A percentile compares a stretch with the other conserved stretches of the same genome.
Conservation (phyloP, 768 basidiomycete species). For the Russula virescens region DNA sequence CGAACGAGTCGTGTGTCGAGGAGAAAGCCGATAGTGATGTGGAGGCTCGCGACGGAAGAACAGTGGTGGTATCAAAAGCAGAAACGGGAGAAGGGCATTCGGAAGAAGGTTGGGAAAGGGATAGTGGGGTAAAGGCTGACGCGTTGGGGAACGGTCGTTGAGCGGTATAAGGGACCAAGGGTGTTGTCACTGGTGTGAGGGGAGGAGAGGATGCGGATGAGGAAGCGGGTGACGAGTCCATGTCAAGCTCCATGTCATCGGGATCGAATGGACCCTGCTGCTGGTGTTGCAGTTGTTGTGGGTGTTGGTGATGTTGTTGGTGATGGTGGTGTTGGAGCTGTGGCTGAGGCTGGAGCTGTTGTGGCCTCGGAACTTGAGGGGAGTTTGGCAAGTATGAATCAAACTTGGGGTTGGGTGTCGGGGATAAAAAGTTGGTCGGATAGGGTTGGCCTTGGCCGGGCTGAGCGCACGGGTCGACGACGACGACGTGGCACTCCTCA, state of each 20-base stretch:
- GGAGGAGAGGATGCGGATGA: conserved; percentile 37
- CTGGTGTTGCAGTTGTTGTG: conserved; percentile 28
- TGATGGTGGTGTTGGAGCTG: conserved; percentile 23
- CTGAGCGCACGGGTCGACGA: conserved; percentile 44
- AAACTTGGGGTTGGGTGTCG: conserved; percentile 12
- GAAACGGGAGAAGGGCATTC: conserved; percentile 35
- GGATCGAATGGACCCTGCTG: conserved; percentile 52
- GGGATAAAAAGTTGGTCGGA: conserved; percentile 19
- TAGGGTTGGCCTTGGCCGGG: conserved; percentile 18
- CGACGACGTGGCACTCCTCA: conserved; percentile 83
- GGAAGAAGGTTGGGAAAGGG: conserved; percentile 30
- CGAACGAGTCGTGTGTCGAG: conserved; percentile 51
- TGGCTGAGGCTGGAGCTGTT: conserved; percentile 25
- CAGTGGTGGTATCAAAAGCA: conserved; percentile 49
- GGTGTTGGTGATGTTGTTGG: conserved; percentile 27
- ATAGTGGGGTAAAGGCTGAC: conserved; percentile 28
- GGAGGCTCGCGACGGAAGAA: conserved; percentile 43
- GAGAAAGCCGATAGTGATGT: conserved; percentile 34
- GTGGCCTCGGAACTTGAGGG: conserved; percentile 6
- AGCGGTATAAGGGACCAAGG: conserved; percentile 32
- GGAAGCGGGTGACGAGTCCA: conserved; percentile 39
- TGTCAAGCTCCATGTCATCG: conserved; percentile 78
- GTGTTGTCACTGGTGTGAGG: conserved; percentile 42
- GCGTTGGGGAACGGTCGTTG: conserved; percentile 23
- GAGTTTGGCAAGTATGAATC: neutral